Base-by-base conservation (phyloP, 371 early-diverging fungal genomes). In the Rhizopus stolonifer region DNA sequence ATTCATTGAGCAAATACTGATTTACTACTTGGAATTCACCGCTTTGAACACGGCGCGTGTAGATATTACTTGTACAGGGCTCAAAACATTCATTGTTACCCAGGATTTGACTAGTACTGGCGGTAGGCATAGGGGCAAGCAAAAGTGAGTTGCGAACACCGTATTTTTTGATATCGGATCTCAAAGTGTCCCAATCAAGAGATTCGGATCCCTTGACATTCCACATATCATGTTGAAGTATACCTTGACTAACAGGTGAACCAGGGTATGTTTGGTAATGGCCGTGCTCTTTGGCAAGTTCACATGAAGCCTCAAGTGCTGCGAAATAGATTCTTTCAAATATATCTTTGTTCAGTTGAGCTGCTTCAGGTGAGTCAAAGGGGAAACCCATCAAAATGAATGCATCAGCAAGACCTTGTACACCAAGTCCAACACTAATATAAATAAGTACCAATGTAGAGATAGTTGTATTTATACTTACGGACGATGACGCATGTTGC, bases 21-120 rank as follows among this genome's bases (percentile, higher is more conserved):
- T 99, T 99, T 25, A 99, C 99, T 24, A 99, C 88, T 77, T 99
- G 99, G 90, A 99, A 99, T 75, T 99, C 99, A 29, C 99, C 99
- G 22, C 99, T 95, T 51, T 98, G 80, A 4, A 99, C 99, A 60
- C 99, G 91, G 29, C 99, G 90, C 6, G 95, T 96, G 73, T 96
- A 99, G 51, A 99, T 91, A 77, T 99, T 99, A 72, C 88, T 88
- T 0, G 99, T 98, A 74, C 96, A 97, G 7, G 99, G 99, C 69
- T 99, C 99, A 65, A 99, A 98, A 72, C 98, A 96, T 79, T 99
- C 99, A 73, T 96, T 99, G 82, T 91, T 95, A 23, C 99, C 99
- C 36, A 99, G 84, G 49, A 99, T 98, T 74, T 99, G 99, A 14
- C 97, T 96, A 4, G 99, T 99, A 17, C 94, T 93, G 1, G 99